Evolutionary conservation across 768 basidiomycete species (phyloP), one percentile per base, ranked within the genome.

Genomic region (Leccinellum albellum): DNA sequence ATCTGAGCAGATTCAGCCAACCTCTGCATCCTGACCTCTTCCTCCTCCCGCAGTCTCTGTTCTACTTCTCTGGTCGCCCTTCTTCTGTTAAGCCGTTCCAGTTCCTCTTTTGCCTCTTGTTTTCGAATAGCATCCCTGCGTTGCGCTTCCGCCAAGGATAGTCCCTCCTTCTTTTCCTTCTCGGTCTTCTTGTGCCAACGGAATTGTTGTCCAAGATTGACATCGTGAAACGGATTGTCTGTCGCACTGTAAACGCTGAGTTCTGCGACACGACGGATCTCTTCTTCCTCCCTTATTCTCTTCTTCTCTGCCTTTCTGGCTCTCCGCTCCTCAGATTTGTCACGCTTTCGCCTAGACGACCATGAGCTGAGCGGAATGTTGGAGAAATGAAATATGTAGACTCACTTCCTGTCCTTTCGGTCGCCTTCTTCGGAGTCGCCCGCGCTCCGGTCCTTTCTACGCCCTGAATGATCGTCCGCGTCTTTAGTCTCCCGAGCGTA

Each of bases 111-210:
- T 5, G 95, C 94, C 65, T 99, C 97, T 64, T 89, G 85, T 37
- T 87, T 79, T 55, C 95, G 76, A 24, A 91, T 70, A 1, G 86
- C 85, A 75, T 99, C 97, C 63, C 83, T 82, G 61, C 80, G 79
- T 59, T 89, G 87, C 1, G 89, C 79, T 66, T 99, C 97, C 0
- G 85, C 86, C 1, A 85, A 66, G 1, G 86, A 82, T 50, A 98
- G 66, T 2, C 97, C 97, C 58, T 84, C 76, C 74, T 96, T 98
- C 66, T 85, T 82, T 71, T 99, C 97, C 77, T 94, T 93, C 72
- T 99, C 97, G 26, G 86, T 83, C 78, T 99, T 99, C 80, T 99
- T 99, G 76, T 94, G 91, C 97, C 97, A 99, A 56, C 90, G 86
- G 73, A 99, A 99, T 70, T 95, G 93, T 69, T 98, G 92, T 21